Base-by-base conservation (phyloP, 2,329 filamentous ascomycete species). In the Scopulariopsis brevicaulis region DNA sequence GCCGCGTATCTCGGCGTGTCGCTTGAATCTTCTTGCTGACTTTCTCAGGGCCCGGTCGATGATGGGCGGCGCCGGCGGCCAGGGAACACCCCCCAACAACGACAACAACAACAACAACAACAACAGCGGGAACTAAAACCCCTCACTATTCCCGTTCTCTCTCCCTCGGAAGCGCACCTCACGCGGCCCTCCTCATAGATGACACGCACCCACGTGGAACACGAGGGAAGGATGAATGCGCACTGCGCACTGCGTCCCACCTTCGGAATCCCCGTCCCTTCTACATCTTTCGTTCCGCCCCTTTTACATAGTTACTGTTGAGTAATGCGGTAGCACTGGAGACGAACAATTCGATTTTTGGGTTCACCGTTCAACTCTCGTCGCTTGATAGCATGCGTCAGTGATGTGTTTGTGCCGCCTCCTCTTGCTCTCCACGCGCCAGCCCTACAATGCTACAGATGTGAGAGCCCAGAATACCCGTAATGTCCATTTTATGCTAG, bases 21-120 rank as follows among this genome's bases (percentile, higher is more conserved):
- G 46, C 20, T 22, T 24, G 8, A 6, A 24, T 7, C 34, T 37
- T 37, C 46, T 35, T 34, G 32, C 61, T 62, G 2, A 60, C 55
- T n/a, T 11, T 52, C 22, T 0, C 18, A 77, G 74, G 74, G 75
- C 75, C 14, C 70, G 73, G 25, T 72, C 70, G 60, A 74, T 77
- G 74, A 77, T 77, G 74, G 74, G 73, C 20, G 71, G 72, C 20
- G 69, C 66, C 51, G 68, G 62, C 53, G 64, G 61, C 59, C 63
- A 64, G 12, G 60, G 60, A 25, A 55, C 59, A 37, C 64, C 15
- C n/a, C 15, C 61, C 53, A 65, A 63, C 40, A 60, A 60, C 12
- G 64, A 65, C 37, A 56, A 46, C 48, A 32, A 22, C 3, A 28
- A 24, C 50, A 52, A 28, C 12, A 48, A 32, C 32, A 53, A 43